Conservation (phyloP, 352 stramenopile genomes). For the Phytopythium aichiense region DNA sequence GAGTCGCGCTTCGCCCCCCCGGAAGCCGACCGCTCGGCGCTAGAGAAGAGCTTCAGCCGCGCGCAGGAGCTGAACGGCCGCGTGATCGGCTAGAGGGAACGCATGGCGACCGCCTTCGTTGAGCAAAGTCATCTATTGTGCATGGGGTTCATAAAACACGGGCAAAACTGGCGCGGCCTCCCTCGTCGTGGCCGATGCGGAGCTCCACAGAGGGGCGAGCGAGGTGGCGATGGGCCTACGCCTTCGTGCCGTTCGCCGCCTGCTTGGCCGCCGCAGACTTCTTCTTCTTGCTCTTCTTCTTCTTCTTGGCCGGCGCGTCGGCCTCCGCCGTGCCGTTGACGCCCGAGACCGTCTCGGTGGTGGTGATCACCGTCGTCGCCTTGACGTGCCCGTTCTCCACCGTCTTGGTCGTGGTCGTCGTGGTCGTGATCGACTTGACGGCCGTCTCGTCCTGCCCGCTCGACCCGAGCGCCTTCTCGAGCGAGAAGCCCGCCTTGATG, state of each 20-base stretch:
- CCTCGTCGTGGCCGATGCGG: too few species aligned
- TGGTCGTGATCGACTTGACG: neutral
- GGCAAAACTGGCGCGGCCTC: too few species aligned
- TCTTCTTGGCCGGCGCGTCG: neutral
- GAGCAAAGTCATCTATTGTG: too few species aligned
- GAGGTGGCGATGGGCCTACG: neutral
- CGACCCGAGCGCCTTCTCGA: neutral
- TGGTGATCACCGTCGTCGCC: neutral
- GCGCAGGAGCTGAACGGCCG: too few species aligned
- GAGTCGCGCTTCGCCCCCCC: too few species aligned
- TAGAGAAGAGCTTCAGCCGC: too few species aligned
- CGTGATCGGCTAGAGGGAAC: too few species aligned
- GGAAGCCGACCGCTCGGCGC: too few species aligned
- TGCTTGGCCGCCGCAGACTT: neutral
- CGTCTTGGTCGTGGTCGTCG: neutral
- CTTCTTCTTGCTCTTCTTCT: conserved; percentile 2
- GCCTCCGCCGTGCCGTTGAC: neutral
- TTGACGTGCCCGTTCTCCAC: neutral
- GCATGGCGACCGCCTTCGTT: too few species aligned
- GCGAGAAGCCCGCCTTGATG: conserved; percentile 15
- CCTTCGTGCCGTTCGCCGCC: neutral
- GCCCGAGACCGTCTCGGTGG: neutral
- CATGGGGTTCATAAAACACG: too few species aligned
- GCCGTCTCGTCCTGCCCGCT: neutral
- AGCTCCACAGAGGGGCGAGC: too few species aligned